Evolutionary conservation across 78 protist species (phyloP).

Genomic region (Dictyostelium capitatum): DNA sequence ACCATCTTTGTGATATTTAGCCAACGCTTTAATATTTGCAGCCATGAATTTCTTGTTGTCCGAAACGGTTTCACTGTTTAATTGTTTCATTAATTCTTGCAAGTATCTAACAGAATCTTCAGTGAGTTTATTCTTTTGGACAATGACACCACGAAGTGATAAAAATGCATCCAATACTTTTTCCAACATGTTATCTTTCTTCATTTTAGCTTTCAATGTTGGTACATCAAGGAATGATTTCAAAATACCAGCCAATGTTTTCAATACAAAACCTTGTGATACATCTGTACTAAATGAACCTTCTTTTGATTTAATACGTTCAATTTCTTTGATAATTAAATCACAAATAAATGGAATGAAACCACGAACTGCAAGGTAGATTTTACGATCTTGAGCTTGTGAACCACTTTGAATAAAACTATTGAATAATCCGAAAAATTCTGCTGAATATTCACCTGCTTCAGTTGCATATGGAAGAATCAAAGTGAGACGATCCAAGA

Average conservation of each 20-base stretch:
- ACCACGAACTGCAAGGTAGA: slow-evolving; percentile 65
- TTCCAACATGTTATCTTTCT: slow-evolving; percentile 36
- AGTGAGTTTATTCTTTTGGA: slow-evolving; percentile 88
- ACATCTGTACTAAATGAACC: slow-evolving; percentile 62
- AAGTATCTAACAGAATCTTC: slow-evolving; percentile 79
- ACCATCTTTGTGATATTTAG: slow-evolving; percentile 17
- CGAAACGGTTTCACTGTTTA: slow-evolving; percentile 34
- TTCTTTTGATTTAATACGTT: slow-evolving; percentile 62
- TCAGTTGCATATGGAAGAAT: slow-evolving; percentile 62
- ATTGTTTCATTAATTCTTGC: slow-evolving; percentile 49
- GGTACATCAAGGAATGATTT: slow-evolving; percentile 59
- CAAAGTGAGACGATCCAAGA: slow-evolving; percentile 75
- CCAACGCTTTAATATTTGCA: slow-evolving; percentile 81
- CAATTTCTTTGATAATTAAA: slow-evolving; percentile 40
- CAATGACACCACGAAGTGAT: slow-evolving; percentile 86
- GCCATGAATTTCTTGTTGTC: slow-evolving; percentile 75
- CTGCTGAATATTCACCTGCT: slow-evolving; percentile 58
- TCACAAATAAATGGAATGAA: slow-evolving; percentile 68
- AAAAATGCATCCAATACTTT: slow-evolving; percentile 81
- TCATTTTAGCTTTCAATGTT: slow-evolving; percentile 43
- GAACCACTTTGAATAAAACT: background rate
- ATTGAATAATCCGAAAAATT: slow-evolving; percentile 36
- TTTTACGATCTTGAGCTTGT: slow-evolving; percentile 31
- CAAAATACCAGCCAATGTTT: slow-evolving; percentile 54
- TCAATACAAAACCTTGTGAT: slow-evolving; percentile 77